phyloP scores from a whole-genome alignment of 257 asterid species.

The Mentha longifolia region DNA sequence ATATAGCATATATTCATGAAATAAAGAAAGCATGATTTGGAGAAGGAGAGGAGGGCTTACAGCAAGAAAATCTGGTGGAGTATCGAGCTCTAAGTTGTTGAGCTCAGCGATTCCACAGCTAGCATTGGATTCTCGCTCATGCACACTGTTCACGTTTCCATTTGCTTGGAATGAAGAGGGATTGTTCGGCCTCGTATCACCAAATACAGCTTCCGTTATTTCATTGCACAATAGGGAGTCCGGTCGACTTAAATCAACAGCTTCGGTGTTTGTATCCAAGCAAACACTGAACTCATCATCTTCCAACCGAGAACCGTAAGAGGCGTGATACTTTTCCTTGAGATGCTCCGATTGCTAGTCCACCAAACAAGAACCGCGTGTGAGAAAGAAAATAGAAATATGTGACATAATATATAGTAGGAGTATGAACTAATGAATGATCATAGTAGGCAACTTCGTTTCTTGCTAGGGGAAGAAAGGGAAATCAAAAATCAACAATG shows the following conservation, averaged over 20 bases:
- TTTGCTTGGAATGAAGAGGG: constrained; percentile 40
- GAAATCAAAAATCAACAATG: too few relatives aligned
- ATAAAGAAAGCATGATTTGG: neutral
- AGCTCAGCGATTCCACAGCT: constrained; percentile 55
- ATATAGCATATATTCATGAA: constrained; percentile 11
- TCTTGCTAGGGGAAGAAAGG: neutral
- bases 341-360: constrained; percentile 49
- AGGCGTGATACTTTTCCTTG: constrained; percentile 34
- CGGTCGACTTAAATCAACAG: constrained; percentile 31
- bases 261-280: constrained; percentile 50
- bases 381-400: neutral
- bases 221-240: constrained; percentile 54
- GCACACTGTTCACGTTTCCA: constrained; percentile 21
- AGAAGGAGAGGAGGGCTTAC: constrained; percentile 40
- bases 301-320: constrained; percentile 39
- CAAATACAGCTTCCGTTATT: constrained; percentile 27
- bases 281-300: constrained; percentile 43
- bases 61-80: constrained; percentile 64
- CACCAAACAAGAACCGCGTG: constrained; percentile 3
- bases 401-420: neutral
- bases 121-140: constrained; percentile 38
- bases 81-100: constrained; percentile 61
- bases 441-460: neutral
- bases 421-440: too few relatives aligned
- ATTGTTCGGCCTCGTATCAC: constrained; percentile 24